Conservation (phyloP, 129 eudicot species). For the Scalesia atractyloides region DNA sequence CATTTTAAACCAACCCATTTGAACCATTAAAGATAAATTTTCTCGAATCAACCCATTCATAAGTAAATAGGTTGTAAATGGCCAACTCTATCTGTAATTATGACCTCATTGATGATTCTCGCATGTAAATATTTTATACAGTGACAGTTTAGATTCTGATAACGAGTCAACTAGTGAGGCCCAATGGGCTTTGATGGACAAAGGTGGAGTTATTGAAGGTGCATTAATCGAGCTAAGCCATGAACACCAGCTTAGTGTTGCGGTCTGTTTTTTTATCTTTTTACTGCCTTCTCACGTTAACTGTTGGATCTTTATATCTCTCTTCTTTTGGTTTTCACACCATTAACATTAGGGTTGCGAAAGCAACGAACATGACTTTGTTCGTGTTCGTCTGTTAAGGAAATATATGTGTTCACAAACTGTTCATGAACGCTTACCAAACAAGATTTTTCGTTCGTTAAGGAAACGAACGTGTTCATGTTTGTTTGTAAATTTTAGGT, state of each 20-base stretch:
- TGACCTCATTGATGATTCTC: constrained; percentile 20
- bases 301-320: neutral
- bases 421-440: too few species aligned
- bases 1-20: neutral
- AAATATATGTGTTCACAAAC: too few species aligned
- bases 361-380: too few species aligned
- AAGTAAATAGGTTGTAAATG: neutral
- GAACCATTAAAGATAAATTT: neutral
- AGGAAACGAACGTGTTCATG: too few species aligned
- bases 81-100: neutral
- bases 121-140: constrained; percentile 21
- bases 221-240: constrained; percentile 67
- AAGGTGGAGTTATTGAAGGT: constrained; percentile 74
- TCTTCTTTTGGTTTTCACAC: constrained; percentile 2
- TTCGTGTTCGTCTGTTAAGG: too few species aligned
- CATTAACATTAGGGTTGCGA: too few species aligned
- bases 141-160: constrained; percentile 68
- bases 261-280: constrained; percentile 49
- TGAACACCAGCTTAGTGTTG: constrained; percentile 64
- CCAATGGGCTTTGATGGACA: constrained; percentile 60
- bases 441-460: too few species aligned
- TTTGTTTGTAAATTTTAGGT: too few species aligned
- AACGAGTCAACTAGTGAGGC: constrained; percentile 37
- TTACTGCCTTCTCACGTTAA: constrained; percentile 12
- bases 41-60: neutral